Evolutionary conservation across 2,329 filamentous ascomycete genomes (phyloP).

Genomic region (Exserohilum turcica): DNA sequence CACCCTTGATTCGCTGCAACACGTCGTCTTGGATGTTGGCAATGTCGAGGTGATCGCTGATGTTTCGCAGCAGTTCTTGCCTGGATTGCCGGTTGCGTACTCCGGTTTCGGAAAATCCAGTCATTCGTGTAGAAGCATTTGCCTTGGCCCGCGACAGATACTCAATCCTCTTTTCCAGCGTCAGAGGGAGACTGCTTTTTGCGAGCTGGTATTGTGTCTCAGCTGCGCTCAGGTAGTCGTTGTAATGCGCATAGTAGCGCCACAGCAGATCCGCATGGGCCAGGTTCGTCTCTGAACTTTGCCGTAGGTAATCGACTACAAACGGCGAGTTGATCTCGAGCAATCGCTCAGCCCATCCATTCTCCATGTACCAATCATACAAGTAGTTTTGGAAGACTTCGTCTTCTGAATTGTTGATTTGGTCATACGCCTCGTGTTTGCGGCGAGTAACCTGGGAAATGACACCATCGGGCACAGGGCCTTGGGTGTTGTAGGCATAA

Average conservation of each 20-base stretch:
- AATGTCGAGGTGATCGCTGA: constrained; percentile 85
- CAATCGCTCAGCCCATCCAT: constrained; percentile 83
- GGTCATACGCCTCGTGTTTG: constrained; percentile 83
- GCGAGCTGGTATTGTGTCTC: constrained; percentile 83
- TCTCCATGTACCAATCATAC: constrained; percentile 95
- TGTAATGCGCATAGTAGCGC: constrained; percentile 85
- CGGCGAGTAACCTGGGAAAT: constrained; percentile 77
- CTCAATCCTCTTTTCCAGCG: constrained; percentile 84
- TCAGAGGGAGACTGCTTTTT: constrained; percentile 76
- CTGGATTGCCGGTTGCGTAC: constrained; percentile 69
- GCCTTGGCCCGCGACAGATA: constrained; percentile 90
- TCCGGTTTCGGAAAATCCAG: constrained; percentile 65
- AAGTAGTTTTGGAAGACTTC: constrained; percentile 94
- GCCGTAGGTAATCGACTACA: constrained; percentile 83
- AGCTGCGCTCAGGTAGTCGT: constrained; percentile 84
- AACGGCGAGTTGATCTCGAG: constrained; percentile 83
- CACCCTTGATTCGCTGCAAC: constrained; percentile 74
- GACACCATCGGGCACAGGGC: constrained; percentile 77
- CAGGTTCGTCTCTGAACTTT: constrained; percentile 72
- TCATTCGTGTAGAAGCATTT: constrained; percentile 83
- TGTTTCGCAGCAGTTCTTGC: constrained; percentile 82
- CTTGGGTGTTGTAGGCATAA: constrained; percentile 67
- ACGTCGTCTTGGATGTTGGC: constrained; percentile 95
- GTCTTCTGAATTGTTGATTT: constrained; percentile 85
- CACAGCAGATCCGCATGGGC: constrained; percentile 89